Evolutionary conservation across 2,329 filamentous ascomycete genomes (phyloP).

Genomic region (Neocucurbitaria cava): DNA sequence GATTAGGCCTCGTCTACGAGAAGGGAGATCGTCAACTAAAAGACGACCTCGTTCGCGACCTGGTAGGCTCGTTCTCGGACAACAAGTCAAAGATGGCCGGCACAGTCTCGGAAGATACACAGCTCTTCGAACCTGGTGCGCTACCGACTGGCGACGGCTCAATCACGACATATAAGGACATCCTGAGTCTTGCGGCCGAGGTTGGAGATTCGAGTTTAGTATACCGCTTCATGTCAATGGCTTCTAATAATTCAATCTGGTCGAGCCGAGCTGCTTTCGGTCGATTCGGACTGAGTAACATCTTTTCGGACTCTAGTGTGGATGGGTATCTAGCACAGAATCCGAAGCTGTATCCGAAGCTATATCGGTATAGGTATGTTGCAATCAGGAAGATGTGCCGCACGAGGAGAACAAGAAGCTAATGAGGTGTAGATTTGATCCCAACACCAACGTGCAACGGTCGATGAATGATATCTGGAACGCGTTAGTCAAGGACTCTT

Average conservation of each 20-base stretch:
- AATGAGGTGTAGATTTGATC: constrained; percentile 71
- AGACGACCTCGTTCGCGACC: constrained; percentile 82
- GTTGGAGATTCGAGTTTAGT: constrained; percentile 95
- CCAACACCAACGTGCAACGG: constrained; percentile 87
- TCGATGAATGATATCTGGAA: constrained; percentile 99
- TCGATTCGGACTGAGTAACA: constrained; percentile 87
- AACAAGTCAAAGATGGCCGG: constrained; percentile 71
- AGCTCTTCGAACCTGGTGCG: constrained; percentile 90
- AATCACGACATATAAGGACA: constrained; percentile 96
- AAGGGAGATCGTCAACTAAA: constrained; percentile 83
- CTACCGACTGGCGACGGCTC: constrained; percentile 90
- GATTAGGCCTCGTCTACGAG: constrained; percentile 91
- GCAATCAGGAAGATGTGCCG: neutral
- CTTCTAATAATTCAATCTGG: constrained; percentile 96
- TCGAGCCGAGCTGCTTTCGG: constrained; percentile 96
- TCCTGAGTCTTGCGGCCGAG: constrained; percentile 93
- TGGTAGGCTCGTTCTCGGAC: constrained; percentile 86
- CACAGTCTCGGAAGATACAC: constrained; percentile 88
- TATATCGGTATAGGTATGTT: constrained; percentile 78
- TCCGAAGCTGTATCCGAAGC: constrained; percentile 92
- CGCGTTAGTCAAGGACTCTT: constrained; percentile 88
- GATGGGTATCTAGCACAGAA: constrained; percentile 76
- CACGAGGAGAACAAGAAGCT: constrained; percentile 4
- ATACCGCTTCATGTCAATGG: constrained; percentile 98
- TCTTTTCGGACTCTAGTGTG: constrained; percentile 82